Evolutionary conservation across 805 yeast species (phyloP).

Genomic region (Candida rishiriensis): DNA sequence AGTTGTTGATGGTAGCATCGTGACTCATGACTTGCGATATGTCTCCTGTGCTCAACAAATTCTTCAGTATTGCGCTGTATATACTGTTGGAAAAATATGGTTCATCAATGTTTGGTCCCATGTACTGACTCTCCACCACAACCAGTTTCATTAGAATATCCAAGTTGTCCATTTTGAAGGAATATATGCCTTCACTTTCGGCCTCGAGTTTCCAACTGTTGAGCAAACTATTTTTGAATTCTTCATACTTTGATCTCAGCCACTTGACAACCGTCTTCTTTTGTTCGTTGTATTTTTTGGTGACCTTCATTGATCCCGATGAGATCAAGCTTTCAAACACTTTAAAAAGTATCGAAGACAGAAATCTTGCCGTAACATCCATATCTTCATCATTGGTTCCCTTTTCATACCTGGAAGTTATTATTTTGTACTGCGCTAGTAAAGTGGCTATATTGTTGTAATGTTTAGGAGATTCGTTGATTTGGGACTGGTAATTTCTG

Average conservation of each 20-base stretch:
- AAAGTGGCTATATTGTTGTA: constrained; percentile 53
- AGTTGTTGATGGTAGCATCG: constrained; percentile 44
- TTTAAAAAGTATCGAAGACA: constrained; percentile 39
- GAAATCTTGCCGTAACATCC: constrained; percentile 29
- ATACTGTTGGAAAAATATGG: constrained; percentile 59
- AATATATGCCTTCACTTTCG: constrained; percentile 32
- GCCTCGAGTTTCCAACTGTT: constrained; percentile 35
- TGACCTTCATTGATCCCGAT: constrained; percentile 35
- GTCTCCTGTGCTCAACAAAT: constrained; percentile 30
- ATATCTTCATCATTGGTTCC: constrained; percentile 20
- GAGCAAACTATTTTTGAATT: constrained; percentile 43
- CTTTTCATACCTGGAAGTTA: constrained; percentile 14
- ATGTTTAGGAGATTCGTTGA: constrained; percentile 41
- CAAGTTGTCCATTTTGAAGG: constrained; percentile 48
- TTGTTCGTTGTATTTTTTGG: constrained; percentile 34
- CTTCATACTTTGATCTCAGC: constrained; percentile 55
- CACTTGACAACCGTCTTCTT: constrained; percentile 54
- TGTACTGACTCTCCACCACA: constrained; percentile 49
- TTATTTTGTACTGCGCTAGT: constrained; percentile 33
- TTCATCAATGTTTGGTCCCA: constrained; percentile 47
- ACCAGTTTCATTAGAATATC: constrained; percentile 54
- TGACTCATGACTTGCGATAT: constrained; percentile 34
- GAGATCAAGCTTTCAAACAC: constrained; percentile 46
- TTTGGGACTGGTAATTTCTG: constrained; percentile 22
- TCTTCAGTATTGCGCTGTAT: constrained; percentile 38